phyloP scores from a whole-genome alignment of 257 asterid species.

The Rauvolfia tetraphylla region DNA sequence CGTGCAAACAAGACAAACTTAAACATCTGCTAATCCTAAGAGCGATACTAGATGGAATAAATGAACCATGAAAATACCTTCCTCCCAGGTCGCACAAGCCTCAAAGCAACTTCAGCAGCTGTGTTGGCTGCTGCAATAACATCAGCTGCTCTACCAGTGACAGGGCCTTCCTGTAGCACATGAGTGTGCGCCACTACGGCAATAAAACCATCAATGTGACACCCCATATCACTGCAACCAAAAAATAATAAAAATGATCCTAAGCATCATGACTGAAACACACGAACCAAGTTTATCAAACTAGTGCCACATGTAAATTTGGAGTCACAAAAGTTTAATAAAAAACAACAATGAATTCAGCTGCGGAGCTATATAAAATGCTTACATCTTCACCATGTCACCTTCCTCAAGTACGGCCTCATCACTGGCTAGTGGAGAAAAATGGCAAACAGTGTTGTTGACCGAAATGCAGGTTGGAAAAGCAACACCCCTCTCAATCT shows the following conservation, averaged over 20 bases:
- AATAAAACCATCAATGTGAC: constrained; percentile 96
- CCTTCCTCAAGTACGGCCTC: constrained; percentile 71
- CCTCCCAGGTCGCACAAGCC: constrained; percentile 92
- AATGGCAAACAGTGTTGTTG: constrained; percentile 78
- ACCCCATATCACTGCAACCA: constrained; percentile 85
- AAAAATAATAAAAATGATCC: not conserved
- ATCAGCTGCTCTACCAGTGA: constrained; percentile 90
- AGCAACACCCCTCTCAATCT: constrained; percentile 90
- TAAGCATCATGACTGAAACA: not conserved
- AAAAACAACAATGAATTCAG: not conserved
- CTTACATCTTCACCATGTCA: constrained; percentile 78
- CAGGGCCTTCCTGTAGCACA: constrained; percentile 75
- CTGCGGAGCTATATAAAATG: not conserved
- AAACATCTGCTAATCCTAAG: not conserved
- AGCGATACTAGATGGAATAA: not conserved
- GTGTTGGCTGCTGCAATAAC: constrained; percentile 94
- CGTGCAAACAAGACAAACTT: not conserved
- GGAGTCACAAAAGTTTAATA: not conserved
- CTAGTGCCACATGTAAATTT: not conserved
- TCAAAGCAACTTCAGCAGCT: constrained; percentile 91
- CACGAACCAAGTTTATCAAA: not conserved
- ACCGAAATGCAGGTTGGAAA: constrained; percentile 92
- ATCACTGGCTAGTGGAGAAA: constrained; percentile 76
- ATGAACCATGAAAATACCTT: constrained; percentile 38
- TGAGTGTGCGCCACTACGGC: constrained; percentile 92